phyloP scores from a whole-genome alignment of 495 filamentous ascomycete species.

The Penicillium taxi region DNA sequence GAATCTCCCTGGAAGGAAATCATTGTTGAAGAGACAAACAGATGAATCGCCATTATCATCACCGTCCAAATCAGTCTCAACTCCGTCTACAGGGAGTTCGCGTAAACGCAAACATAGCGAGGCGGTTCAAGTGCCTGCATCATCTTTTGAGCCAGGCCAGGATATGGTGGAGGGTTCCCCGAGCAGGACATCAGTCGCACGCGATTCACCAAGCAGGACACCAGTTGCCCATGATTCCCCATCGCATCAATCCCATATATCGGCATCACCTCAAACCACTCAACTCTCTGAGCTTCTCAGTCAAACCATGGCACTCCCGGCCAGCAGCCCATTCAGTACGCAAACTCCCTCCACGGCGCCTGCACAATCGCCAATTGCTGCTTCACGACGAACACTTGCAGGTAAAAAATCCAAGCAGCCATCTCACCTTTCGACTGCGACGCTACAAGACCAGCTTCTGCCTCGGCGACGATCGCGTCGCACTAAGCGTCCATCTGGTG shows the following conservation, averaged over 20 bases:
- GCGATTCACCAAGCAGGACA: constrained; percentile 16
- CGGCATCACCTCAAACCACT: constrained; percentile 7
- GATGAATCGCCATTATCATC: constrained; percentile 10
- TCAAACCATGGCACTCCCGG: constrained; percentile 46
- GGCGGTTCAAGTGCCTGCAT: constrained; percentile 19
- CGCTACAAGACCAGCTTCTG: constrained; percentile 41
- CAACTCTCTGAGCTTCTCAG: constrained; percentile 33
- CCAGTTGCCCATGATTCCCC: constrained; percentile 2
- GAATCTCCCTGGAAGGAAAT: constrained; percentile 33
- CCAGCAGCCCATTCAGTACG: constrained; percentile 18
- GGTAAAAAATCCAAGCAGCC: constrained; percentile 25
- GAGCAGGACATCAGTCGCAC: constrained; percentile 8
- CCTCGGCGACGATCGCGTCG: constrained; percentile 35
- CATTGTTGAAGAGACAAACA: constrained; percentile 16
- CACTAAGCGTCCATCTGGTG: constrained; percentile 13
- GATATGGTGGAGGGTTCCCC: constrained; percentile 17
- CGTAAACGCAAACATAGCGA: constrained; percentile 31
- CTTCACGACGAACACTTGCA: constrained; percentile 10
- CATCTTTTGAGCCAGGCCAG: constrained; percentile 12
- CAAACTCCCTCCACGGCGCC: constrained; percentile 17
- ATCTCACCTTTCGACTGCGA: constrained; percentile 37
- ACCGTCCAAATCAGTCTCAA: constrained; percentile 17
- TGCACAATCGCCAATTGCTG: constrained; percentile 9
- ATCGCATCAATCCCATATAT: constrained; percentile 3
- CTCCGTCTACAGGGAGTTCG: constrained; percentile 23